Evolutionary conservation across 2,329 filamentous ascomycete species (phyloP), one percentile per base, ranked within the genome.

Genomic region (Paecilomyces dactylethromorphus): DNA sequence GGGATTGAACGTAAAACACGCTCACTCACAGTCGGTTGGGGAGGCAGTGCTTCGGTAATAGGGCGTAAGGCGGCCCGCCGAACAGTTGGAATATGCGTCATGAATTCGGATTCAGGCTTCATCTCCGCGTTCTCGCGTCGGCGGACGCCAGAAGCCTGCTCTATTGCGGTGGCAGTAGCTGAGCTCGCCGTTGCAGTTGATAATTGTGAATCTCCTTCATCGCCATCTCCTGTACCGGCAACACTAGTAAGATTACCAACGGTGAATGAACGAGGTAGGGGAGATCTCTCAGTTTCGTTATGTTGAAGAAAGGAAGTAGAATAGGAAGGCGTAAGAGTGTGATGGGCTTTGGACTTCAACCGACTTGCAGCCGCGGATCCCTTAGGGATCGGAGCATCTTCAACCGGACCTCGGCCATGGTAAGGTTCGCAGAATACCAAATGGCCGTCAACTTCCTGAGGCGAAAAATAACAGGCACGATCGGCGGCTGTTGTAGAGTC

Each of bases 401-500:
- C 81, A 11, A 79, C 72, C 1, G 88, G 87, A 0, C 87, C 82
- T 31, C 85, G 76, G 55, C 87, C 86, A 59, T 83, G 79, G 71
- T 89, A 92, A 31, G 81, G 79, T 74, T 92, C 88, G 39, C 88
- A 90, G 66, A 84, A 86, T 26, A 92, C 85, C 12, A 88, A 73
- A 69, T 89, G 81, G 11, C 89, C 89, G 58, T 90, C 79, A 61
- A 92, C 84, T 60, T 82, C 82, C 74, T 91, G 87, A 0, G 89
- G 89, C 56, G 88, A 91, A 57, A 84, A 83, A 69, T 83, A 88
- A 50, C 87, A 76, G 22, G 89, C 89, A 11, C 84, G 80, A 60
- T 90, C 87, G 21, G 88, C 89, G 1, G 88, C 87, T 64, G 88
- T 83, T 54, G 82, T 81, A 50, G 86, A 90, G 74, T 91, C 89